Conservation (phyloP, 1,284 basidiomycete species). For the Gymnopus androsaceus region DNA sequence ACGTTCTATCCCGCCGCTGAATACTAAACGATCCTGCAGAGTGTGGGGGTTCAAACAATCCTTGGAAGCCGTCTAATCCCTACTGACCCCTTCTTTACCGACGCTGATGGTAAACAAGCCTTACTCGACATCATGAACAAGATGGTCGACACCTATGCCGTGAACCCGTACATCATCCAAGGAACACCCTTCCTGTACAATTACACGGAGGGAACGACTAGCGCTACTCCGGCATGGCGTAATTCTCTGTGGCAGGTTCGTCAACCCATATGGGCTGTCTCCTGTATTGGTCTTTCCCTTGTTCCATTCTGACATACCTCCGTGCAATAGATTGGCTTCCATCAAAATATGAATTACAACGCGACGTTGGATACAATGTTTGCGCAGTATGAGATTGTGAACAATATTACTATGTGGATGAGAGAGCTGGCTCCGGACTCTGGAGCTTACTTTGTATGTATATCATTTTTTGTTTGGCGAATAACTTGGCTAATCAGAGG, state of each 20-base stretch:
- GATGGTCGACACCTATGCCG: constrained; percentile 24
- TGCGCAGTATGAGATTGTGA: constrained; percentile 36
- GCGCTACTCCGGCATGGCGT: constrained; percentile 50
- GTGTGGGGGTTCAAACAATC: constrained; percentile 31
- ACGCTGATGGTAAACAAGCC: constrained; percentile 23
- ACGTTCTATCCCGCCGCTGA: background rate
- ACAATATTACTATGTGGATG: constrained; percentile 39
- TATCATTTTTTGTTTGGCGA: background rate
- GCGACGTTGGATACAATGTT: constrained; percentile 28
- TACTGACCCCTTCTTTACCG: constrained; percentile 23
- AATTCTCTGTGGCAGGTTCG: constrained; percentile 48
- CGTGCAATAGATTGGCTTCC: constrained; percentile 24
- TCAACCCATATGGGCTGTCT: constrained; percentile 27
- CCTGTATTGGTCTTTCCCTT: constrained; percentile 32
- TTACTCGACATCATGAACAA: constrained; percentile 29
- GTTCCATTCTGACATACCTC: background rate
- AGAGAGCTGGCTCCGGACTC: constrained; percentile 48
- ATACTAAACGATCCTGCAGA: constrained; percentile 14
- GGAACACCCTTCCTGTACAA: constrained; percentile 46
- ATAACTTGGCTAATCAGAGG: too few species aligned
- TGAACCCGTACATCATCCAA: constrained; percentile 31
- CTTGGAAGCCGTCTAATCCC: constrained; percentile 22
- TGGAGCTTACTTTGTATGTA: constrained; percentile 50
- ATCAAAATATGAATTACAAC: constrained; percentile 41
- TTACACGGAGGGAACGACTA: constrained; percentile 39